Conservation (phyloP, 2,329 filamentous ascomycete genomes). For the Penicillium corylophilum region DNA sequence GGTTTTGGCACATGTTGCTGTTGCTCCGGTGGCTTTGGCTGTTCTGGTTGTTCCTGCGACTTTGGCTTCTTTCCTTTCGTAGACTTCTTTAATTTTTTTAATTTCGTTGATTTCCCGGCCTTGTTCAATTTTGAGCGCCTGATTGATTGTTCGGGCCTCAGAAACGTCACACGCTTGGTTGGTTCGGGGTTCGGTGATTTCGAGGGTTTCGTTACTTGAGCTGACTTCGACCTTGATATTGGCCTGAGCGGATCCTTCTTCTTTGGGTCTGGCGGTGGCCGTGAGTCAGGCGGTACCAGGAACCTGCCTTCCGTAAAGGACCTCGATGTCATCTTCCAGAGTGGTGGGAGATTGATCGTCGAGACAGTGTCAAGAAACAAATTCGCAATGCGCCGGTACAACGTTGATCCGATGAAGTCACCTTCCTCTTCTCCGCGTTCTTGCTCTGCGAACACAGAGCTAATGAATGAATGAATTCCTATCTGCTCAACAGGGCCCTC, state of each 20-base stretch:
- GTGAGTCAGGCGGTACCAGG: not conserved
- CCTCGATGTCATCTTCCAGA: not conserved
- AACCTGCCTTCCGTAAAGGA: not conserved
- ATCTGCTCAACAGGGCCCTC: slow-evolving; percentile 72
- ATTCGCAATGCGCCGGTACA: slow-evolving; percentile 19
- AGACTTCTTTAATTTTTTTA: too few species aligned
- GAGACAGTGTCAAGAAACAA: not conserved
- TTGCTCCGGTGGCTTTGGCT: not conserved
- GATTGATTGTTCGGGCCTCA: too few species aligned
- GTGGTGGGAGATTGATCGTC: not conserved
- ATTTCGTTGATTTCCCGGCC: too few species aligned
- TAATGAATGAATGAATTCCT: slow-evolving; percentile 68
- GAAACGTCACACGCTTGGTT: too few species aligned
- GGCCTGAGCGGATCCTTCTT: not conserved
- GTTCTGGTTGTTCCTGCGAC: too few species aligned
- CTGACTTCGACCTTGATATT: not conserved
- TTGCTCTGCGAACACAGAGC: not conserved
- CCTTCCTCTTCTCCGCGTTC: not conserved
- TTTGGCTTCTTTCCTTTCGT: too few species aligned
- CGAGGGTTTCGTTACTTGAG: too few species aligned
- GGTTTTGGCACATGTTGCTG: not conserved
- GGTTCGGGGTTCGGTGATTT: too few species aligned
- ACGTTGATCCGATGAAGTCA: slow-evolving; percentile 33
- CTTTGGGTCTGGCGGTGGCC: not conserved
- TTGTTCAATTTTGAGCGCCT: too few species aligned